A percentile compares a stretch with the other conserved stretches of the same genome.
Conservation (phyloP, 2,329 filamentous ascomycete species). For the Scytalidium lignicola region DNA sequence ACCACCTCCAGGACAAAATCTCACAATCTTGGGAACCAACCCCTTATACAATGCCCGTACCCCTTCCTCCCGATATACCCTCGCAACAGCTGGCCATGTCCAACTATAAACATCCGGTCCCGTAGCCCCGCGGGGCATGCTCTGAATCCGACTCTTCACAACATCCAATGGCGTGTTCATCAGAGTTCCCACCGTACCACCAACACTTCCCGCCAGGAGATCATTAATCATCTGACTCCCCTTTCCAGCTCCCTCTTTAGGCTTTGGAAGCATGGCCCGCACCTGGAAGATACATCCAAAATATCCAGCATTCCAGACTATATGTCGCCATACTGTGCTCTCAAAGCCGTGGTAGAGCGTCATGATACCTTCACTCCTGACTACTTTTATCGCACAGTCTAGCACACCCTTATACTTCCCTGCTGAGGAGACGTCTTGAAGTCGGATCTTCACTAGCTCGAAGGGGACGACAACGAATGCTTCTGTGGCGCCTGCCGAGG, state of each 20-base stretch:
- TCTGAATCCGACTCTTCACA: conserved; percentile 94
- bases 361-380: conserved; percentile 71
- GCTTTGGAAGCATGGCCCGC: conserved; percentile 69
- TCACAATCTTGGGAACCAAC: conserved; percentile 85
- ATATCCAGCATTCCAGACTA: conserved; percentile 86
- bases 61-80: conserved; percentile 85
- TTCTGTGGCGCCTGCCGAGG: conserved; percentile 86
- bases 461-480: conserved; percentile 94
- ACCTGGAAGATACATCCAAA: conserved; percentile 97
- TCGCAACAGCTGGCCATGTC: conserved; percentile 61
- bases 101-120: conserved; percentile 98
- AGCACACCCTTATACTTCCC: conserved; percentile 77
- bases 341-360: conserved; percentile 92
- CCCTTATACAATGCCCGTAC: conserved; percentile 89
- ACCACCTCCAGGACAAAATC: conserved; percentile 53
- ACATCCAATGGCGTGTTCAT: conserved; percentile 92
- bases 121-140: conserved; percentile 70
- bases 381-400: conserved; percentile 72
- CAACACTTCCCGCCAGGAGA: conserved; percentile 75
- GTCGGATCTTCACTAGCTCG: conserved; percentile 91
- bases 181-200: conserved; percentile 81
- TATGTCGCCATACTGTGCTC: conserved; percentile 88
- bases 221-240: conserved; percentile 70
- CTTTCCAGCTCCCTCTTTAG: conserved; percentile 61
- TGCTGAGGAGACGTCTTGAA: conserved; percentile 88